Base-by-base conservation (phyloP, 1,284 basidiomycete genomes). In the Ustilago shanxiensis region DNA sequence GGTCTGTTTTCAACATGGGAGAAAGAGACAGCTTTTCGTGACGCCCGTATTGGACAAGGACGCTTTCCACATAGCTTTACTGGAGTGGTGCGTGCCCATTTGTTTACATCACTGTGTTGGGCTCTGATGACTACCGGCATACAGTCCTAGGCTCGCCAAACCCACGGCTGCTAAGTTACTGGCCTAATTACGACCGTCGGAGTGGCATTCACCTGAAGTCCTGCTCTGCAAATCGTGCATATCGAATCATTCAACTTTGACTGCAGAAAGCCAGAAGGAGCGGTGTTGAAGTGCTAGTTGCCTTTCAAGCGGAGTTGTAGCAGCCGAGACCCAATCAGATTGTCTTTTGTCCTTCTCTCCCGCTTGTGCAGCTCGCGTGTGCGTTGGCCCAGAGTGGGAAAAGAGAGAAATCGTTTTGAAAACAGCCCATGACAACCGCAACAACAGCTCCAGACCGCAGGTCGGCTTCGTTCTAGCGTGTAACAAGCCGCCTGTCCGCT, bases 201-300 rank as follows among this genome's bases (percentile, higher is more conserved):
- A 49, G 60, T 62, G 39, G 51, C 11, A 49, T 35, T 49, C 29
- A 50, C 10, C n/a, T 51, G 24, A 51, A 13, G 14, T 14, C 14
- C 33, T 56, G 26, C 39, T 18, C 55, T 63, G 61, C 61, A 56
- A 37, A 41, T 0, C 26, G 24, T 63, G 61, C 61, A 63, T 63
- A 63, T 63, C 61, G 61, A 63, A 63, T 35, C 50, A 37, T 51
- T 59, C 11, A 26, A 9, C 6, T 33, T 20, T 20, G 18, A 29
- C 26, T 51, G 14, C 49, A 31, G 49, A 29, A 31, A 35, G 31
- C 31, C 33, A 35, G 14, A 37, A 22, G n/a, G n/a, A n/a, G 20
- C 26, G 35, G 20, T 6, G 22, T 16, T 41, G 28, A 41, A 41
- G 59, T 44, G 51, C 50, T n/a, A 39, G 50, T 60, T 33, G 31